Conservation (phyloP, 2,329 filamentous ascomycete species). For the Epicoccum nigrum region DNA sequence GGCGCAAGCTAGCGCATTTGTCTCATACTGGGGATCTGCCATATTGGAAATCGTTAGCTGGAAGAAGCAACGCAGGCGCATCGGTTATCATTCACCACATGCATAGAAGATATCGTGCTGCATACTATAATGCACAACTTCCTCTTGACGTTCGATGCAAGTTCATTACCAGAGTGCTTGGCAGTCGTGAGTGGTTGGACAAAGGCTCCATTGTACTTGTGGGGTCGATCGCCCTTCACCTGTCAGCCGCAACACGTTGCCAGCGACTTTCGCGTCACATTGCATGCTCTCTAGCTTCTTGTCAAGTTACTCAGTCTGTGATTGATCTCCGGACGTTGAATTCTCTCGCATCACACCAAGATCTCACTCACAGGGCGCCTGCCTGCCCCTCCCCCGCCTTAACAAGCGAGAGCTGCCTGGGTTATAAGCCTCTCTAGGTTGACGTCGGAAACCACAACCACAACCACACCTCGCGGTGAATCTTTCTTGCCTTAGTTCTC, state of each 20-base stretch:
- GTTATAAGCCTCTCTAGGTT: too few species aligned
- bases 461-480: too few species aligned
- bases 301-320: neutral
- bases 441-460: neutral
- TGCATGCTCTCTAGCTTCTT: neutral
- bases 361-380: neutral
- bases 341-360: neutral
- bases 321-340: neutral
- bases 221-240: slow-evolving; percentile 6
- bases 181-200: slow-evolving; percentile 4
- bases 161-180: neutral
- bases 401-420: slow-evolving; percentile 4
- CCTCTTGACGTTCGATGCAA: neutral
- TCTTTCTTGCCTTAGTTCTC: too few species aligned
- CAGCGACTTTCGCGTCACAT: neutral
- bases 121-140: neutral
- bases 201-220: slow-evolving; percentile 6
- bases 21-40: slow-evolving; percentile 9
- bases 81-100: slow-evolving; percentile 20
- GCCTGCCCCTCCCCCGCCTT: slow-evolving; percentile 17
- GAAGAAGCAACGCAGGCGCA: slow-evolving; percentile 30
- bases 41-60: slow-evolving; percentile 22
- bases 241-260: slow-evolving; percentile 3
- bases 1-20: slow-evolving; percentile 11
- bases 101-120: slow-evolving; percentile 18